Evolutionary conservation across 306 rosid species (phyloP).

Genomic region (Pyrus betulifolia): DNA sequence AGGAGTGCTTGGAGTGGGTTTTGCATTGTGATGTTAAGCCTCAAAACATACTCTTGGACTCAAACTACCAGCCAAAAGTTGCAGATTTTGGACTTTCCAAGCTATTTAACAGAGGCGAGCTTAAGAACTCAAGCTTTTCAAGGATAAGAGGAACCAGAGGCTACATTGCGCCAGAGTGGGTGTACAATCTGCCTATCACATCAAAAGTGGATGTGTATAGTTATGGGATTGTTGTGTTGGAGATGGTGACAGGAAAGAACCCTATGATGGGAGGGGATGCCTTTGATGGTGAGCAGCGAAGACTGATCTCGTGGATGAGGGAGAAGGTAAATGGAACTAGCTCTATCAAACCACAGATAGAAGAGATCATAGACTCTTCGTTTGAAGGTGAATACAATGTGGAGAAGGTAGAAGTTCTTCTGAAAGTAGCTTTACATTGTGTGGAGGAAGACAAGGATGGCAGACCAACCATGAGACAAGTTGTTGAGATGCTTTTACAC

Average conservation of each 20-base stretch:
- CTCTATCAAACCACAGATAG: constrained; percentile 18
- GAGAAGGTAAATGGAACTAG: constrained; percentile 14
- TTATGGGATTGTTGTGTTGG: constrained; percentile 55
- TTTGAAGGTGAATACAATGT: constrained; percentile 22
- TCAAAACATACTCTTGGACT: constrained; percentile 50
- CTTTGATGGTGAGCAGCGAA: constrained; percentile 15
- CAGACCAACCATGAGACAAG: constrained; percentile 62
- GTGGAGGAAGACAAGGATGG: constrained; percentile 45
- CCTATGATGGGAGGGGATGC: constrained; percentile 4
- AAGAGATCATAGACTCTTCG: constrained; percentile 26
- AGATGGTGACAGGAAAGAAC: constrained; percentile 44
- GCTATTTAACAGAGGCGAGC: constrained; percentile 30
- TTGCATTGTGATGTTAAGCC: constrained; percentile 75
- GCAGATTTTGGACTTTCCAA: constrained; percentile 63
- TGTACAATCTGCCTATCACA: constrained; percentile 42
- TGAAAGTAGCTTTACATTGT: constrained; percentile 36
- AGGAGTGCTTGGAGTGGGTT: constrained; percentile 67
- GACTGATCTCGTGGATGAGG: constrained; percentile 35
- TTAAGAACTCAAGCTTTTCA: constrained; percentile 22
- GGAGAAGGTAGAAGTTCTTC: constrained; percentile 27
- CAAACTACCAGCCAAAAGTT: constrained; percentile 44
- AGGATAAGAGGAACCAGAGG: constrained; percentile 59
- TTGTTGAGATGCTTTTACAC: constrained; percentile 25
- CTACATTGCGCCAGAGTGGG: constrained; percentile 70
- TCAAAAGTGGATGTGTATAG: constrained; percentile 67